Conservation (phyloP, 352 stramenopile genomes). For the Globisporangium nodosum region DNA sequence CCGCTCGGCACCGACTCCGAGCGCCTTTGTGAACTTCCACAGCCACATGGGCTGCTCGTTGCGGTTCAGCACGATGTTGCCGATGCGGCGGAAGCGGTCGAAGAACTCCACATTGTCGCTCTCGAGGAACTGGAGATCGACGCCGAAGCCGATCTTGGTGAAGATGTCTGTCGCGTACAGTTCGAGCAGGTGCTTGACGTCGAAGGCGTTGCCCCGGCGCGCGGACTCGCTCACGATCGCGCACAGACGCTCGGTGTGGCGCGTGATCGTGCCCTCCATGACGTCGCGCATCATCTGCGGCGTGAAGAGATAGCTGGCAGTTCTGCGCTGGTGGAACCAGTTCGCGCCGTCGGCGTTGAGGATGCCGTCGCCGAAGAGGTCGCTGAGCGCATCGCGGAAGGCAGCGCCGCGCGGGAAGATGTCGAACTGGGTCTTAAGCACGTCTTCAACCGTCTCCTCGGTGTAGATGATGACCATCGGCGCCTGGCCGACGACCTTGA, state of each 20-base stretch:
- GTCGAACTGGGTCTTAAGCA: conserved; percentile 49
- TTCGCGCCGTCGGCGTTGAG: conserved; percentile 24
- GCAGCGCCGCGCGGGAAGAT: conserved; percentile 53
- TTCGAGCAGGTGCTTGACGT: conserved; percentile 40
- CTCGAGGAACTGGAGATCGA: conserved; percentile 28
- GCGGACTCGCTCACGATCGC: neutral
- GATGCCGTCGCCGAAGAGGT: conserved; percentile 62
- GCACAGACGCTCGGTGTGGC: neutral
- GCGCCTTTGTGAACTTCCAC: conserved; percentile 26
- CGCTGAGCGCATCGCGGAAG: conserved; percentile 24
- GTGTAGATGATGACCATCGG: conserved; percentile 37
- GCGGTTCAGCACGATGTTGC: conserved; percentile 24
- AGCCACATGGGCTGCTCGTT: conserved; percentile 26
- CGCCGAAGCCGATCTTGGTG: conserved; percentile 45
- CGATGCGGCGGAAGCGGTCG: conserved; percentile 33
- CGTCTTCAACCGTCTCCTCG: conserved; percentile 33
- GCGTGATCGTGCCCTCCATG: conserved; percentile 16
- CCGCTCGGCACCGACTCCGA: conserved; percentile 30
- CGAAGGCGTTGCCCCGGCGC: conserved; percentile 11
- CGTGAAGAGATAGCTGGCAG: conserved; percentile 21
- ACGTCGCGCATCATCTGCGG: conserved; percentile 24
- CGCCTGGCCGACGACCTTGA: conserved; percentile 25
- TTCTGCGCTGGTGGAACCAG: conserved; percentile 39
- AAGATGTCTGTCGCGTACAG: conserved; percentile 65
- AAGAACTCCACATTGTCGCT: conserved; percentile 32